These are phyloP conservation scores for Paramarasmius palmivorus DNA, from an alignment of 1,284 basidiomycete genomes.

Conservation along the genomic window DNA sequence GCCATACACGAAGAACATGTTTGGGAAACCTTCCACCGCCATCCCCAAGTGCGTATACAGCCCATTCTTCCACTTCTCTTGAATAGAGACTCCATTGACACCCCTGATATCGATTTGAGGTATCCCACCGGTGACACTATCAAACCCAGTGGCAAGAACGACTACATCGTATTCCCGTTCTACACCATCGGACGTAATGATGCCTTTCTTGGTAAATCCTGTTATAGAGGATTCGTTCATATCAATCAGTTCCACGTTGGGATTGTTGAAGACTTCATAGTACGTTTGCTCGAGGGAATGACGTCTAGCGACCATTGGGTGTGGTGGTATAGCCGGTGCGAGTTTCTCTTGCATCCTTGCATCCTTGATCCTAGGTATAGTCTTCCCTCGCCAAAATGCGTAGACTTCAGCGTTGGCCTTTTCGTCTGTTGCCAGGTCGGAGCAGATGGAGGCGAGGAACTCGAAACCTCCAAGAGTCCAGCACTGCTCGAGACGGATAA, in stretches of 20 bases:
- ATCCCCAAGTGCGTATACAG: conserved; percentile 25
- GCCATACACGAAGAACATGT: conserved; percentile 28
- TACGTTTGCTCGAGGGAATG: conserved; percentile 21
- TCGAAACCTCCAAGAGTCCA: too few relatives aligned
- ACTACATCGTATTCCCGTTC: conserved; percentile 24
- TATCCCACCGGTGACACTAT: conserved; percentile 24
- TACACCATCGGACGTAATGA: conserved; percentile 20
- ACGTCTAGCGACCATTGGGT: conserved; percentile 24
- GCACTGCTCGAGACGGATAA: too few relatives aligned
- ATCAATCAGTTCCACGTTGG: conserved; percentile 25
- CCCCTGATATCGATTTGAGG: conserved; percentile 24
- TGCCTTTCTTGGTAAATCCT: conserved; percentile 19
- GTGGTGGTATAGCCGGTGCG: conserved; percentile 20
- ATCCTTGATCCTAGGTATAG: conserved; percentile 18
- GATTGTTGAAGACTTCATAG: conserved; percentile 26
- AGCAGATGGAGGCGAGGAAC: too few relatives aligned
- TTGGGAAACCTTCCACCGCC: conserved; percentile 21
- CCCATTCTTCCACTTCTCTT: conserved; percentile 23
- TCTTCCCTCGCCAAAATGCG: conserved; percentile 25
- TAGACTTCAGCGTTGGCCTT: conserved; percentile 16
- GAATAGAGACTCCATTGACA: conserved; percentile 17
- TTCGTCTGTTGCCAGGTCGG: too few relatives aligned
- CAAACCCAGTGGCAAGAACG: conserved; percentile 25
- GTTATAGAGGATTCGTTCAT: conserved; percentile 20
- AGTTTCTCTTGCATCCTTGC: conserved; percentile 24